These are phyloP conservation scores for Phialophora chinensis DNA, from an alignment of 2,329 filamentous ascomycete genomes.

Conservation along the genomic window DNA sequence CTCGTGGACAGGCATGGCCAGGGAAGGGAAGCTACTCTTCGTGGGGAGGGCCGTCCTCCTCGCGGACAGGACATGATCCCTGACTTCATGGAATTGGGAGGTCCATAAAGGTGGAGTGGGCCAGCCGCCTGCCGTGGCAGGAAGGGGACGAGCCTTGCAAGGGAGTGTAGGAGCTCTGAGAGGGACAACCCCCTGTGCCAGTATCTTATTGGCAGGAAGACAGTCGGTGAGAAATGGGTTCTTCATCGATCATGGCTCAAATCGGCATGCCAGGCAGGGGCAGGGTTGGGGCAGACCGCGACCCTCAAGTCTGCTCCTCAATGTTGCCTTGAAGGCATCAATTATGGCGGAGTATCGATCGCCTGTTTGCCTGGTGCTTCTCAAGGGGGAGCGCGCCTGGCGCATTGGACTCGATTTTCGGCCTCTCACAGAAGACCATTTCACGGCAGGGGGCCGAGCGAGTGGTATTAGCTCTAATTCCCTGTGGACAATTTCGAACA, in stretches of 20 bases:
- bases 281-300: too few species aligned
- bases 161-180: neutral
- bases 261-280: neutral
- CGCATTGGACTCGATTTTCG: neutral
- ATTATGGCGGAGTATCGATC: neutral
- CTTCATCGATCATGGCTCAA: neutral
- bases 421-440: neutral
- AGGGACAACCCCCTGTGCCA: neutral
- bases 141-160: constrained; percentile 4
- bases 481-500: neutral
- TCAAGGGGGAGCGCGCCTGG: neutral
- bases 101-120: neutral
- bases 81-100: neutral
- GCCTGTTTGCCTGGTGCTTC: neutral
- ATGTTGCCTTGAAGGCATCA: neutral
- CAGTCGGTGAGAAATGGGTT: neutral
- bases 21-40: neutral
- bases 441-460: neutral
- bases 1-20: neutral
- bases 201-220: neutral
- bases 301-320: neutral
- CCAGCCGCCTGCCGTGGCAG: neutral
- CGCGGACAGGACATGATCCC: neutral
- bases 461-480: neutral
- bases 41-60: neutral